Evolutionary conservation across 139 green algal species (phyloP).

Genomic region (Cymbomonas tetramitiformis): DNA sequence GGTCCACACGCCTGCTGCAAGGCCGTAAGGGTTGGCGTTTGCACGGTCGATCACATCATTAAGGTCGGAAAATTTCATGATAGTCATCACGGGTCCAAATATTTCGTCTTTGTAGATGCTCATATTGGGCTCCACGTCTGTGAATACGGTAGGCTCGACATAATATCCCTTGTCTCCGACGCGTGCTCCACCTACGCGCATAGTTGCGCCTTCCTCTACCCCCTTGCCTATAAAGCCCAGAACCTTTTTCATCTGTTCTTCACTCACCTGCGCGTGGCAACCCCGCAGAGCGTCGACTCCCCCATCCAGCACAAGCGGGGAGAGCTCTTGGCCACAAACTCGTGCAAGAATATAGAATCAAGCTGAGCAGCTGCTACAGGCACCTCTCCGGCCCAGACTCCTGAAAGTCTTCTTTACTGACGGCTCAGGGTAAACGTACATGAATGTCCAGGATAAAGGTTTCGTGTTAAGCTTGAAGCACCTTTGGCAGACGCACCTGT

Average conservation of each 20-base stretch:
- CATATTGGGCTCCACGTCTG: constrained; percentile 41
- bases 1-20: constrained; percentile 48
- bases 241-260: constrained; percentile 56
- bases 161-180: constrained; percentile 41
- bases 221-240: constrained; percentile 32
- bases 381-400: too few relatives aligned
- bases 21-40: constrained; percentile 50
- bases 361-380: too few relatives aligned
- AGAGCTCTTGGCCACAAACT: too few relatives aligned
- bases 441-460: not conserved
- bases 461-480: too few relatives aligned
- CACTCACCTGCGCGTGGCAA: constrained; percentile 30
- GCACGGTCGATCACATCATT: constrained; percentile 52
- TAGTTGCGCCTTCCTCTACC: constrained; percentile 31
- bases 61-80: constrained; percentile 46
- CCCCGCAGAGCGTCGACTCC: too few relatives aligned
- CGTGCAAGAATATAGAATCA: too few relatives aligned
- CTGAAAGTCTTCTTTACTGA: too few relatives aligned
- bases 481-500: constrained; percentile 18
- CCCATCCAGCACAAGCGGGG: too few relatives aligned
- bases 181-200: constrained; percentile 27
- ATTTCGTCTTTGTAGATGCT: constrained; percentile 45
- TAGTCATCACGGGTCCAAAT: constrained; percentile 48
- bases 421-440: too few relatives aligned
- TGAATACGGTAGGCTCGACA: constrained; percentile 42